Conservation (phyloP, 2,329 filamentous ascomycete species). For the Colletotrichum somersetense region DNA sequence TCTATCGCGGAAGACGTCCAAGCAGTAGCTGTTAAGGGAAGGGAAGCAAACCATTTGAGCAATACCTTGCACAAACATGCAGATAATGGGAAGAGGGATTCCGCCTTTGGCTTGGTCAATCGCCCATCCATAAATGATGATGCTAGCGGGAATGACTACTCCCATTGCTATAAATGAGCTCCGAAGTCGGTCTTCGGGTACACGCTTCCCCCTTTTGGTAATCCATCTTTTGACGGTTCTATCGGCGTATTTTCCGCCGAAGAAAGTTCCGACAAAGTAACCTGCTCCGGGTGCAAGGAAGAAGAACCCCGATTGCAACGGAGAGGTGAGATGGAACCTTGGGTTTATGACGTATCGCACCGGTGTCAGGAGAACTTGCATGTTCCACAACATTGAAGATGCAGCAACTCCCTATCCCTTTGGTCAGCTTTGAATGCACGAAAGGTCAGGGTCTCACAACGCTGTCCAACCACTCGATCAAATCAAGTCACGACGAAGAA, state of each 20-base stretch:
- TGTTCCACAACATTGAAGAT: slow-evolving; percentile 76
- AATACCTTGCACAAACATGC: slow-evolving; percentile 77
- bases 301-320: slow-evolving; percentile 75
- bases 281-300: slow-evolving; percentile 78
- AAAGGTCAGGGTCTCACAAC: background rate
- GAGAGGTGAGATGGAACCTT: slow-evolving; percentile 72
- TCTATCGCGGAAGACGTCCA: slow-evolving; percentile 40
- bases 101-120: slow-evolving; percentile 54
- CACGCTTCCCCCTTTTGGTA: slow-evolving; percentile 65
- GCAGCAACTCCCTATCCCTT: slow-evolving; percentile 60
- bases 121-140: slow-evolving; percentile 77
- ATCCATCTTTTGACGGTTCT: slow-evolving; percentile 73
- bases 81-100: slow-evolving; percentile 68
- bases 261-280: slow-evolving; percentile 74
- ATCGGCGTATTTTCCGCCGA: slow-evolving; percentile 78
- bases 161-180: slow-evolving; percentile 71
- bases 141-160: slow-evolving; percentile 71
- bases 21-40: slow-evolving; percentile 70
- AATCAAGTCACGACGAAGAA: too few species aligned
- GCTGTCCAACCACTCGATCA: background rate
- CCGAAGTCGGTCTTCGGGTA: slow-evolving; percentile 78
- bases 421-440: slow-evolving; percentile 17
- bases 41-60: slow-evolving; percentile 79
- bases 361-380: slow-evolving; percentile 75
- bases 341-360: slow-evolving; percentile 80